Evolutionary conservation across 2,329 filamentous ascomycete genomes (phyloP), one percentile per base, ranked within the genome.

Genomic region (Penicillium brasilianum): DNA sequence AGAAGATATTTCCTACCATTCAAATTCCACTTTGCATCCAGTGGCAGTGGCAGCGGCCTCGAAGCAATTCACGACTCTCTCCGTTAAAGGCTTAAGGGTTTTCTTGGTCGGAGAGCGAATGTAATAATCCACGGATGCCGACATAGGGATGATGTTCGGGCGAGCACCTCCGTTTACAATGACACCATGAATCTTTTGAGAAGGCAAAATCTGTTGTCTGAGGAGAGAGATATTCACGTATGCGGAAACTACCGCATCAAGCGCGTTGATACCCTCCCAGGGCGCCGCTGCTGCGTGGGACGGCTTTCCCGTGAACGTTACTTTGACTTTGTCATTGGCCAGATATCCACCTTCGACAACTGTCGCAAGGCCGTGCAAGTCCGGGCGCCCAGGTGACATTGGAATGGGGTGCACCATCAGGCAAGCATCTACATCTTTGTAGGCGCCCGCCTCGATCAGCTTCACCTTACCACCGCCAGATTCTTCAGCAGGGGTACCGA

Each of bases 211-310:
- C 70, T 87, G 85, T 69, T 87, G 85, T 1, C 85, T 78, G 5
- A 87, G 77, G 0, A 84, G 76, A 0, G 82, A 82, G 14, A 87
- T 72, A 49, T 72, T 74, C 32, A 74, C 69, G 54, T 78, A 79
- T 0, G 74, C 81, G 0, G 79, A 77, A 2, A 87, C 77, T 14
- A 86, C 74, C 0, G 84, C 85, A 66, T 87, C 85, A 0, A 87
- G 77, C 0, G 85, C 85, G 69, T 87, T 87, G 68, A 83, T 80
- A 0, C 85, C 85, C 13, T 84, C 76, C 84, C 84, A 87, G 0
- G 85, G 85, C 14, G 75, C 80, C 2, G 81, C 81, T 0, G 82
- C 84, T 0, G 84, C 84, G 67, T 87, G 85, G 0, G 85, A 83
- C 39, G 82, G 81, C 50, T 81, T 80, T 1, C 86, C 86, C 1